Evolutionary conservation across 2,329 filamentous ascomycete genomes (phyloP).

Genomic region (Karstenula rhodostoma): DNA sequence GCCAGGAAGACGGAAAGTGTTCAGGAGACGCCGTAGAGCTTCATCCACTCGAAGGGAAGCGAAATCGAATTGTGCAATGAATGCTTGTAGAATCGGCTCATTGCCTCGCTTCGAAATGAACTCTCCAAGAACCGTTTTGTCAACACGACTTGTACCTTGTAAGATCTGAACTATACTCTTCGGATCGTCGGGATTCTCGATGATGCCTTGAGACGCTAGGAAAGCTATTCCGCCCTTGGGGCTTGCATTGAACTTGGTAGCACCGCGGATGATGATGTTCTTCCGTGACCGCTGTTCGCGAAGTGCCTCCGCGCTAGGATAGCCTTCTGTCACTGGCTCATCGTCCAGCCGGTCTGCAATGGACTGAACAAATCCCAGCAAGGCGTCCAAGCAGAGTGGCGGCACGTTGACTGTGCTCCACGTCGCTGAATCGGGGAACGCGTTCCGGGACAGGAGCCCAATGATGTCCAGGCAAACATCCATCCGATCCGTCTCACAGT

Average conservation of each 20-base stretch:
- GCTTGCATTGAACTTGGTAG: slow-evolving; percentile 92
- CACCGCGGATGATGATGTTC: slow-evolving; percentile 86
- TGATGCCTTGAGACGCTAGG: slow-evolving; percentile 84
- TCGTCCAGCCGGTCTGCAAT: slow-evolving; percentile 86
- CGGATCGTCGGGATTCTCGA: slow-evolving; percentile 76
- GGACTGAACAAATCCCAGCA: slow-evolving; percentile 90
- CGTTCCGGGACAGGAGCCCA: slow-evolving; percentile 89
- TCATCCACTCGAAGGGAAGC: slow-evolving; percentile 86
- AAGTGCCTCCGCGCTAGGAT: slow-evolving; percentile 71
- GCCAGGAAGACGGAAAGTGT: slow-evolving; percentile 91
- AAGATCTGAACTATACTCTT: slow-evolving; percentile 85
- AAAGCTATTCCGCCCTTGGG: slow-evolving; percentile 89
- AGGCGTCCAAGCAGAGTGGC: slow-evolving; percentile 88
- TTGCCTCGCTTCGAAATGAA: slow-evolving; percentile 92
- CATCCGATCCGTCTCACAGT: slow-evolving; percentile 89
- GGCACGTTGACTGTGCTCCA: slow-evolving; percentile 99
- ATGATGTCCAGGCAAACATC: slow-evolving; percentile 97
- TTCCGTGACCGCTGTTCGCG: slow-evolving; percentile 80
- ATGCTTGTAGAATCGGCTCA: slow-evolving; percentile 82
- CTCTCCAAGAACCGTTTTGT: slow-evolving; percentile 90
- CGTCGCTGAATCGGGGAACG: slow-evolving; percentile 94
- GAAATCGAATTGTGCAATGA: slow-evolving; percentile 90
- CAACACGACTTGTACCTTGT: slow-evolving; percentile 84
- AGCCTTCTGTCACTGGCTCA: slow-evolving; percentile 67
- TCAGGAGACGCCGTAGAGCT: slow-evolving; percentile 83